These are phyloP conservation scores for Piloderma croceum DNA, from an alignment of 768 basidiomycete species.

Conservation along the genomic window DNA sequence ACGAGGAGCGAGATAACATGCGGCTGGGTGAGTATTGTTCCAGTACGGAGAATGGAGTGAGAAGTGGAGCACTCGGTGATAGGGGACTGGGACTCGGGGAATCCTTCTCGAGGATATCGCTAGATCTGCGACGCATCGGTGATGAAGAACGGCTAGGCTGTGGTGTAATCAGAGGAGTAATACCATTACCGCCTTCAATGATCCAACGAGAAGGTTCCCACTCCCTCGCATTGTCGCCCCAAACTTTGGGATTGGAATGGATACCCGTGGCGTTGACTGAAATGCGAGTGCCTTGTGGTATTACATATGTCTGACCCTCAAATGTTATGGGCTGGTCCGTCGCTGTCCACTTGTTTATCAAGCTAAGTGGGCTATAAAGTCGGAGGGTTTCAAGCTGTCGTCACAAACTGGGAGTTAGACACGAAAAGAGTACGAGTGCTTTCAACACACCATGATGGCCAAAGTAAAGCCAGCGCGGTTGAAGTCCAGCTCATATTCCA, in stretches of 20 bases:
- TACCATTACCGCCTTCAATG: no score
- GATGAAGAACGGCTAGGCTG: no score
- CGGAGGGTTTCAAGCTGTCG: constrained; percentile 7
- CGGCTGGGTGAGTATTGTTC: background rate
- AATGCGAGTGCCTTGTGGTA: constrained; percentile 5
- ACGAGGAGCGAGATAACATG: background rate
- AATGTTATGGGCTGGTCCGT: no score
- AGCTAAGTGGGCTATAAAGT: constrained; percentile 5
- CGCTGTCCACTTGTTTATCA: constrained; percentile 9
- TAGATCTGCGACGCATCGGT: no score
- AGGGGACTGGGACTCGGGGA: no score
- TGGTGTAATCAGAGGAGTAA: no score
- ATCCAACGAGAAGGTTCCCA: constrained; percentile 10
- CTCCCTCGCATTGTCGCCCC: constrained; percentile 6
- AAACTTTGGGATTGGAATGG: constrained; percentile 5
- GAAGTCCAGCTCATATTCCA: constrained; percentile 8
- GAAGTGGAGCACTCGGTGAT: no score
- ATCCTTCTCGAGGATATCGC: no score
- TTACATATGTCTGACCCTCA: constrained; percentile 1
- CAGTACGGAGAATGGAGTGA: background rate
- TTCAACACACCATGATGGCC: constrained; percentile 6
- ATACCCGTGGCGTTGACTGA: constrained; percentile 5
- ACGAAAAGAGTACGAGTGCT: no score
- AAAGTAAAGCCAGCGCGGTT: background rate
- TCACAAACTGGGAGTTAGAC: no score